Evolutionary conservation across 768 basidiomycete genomes (phyloP).

Genomic region (Rhodotorula babjevae): DNA sequence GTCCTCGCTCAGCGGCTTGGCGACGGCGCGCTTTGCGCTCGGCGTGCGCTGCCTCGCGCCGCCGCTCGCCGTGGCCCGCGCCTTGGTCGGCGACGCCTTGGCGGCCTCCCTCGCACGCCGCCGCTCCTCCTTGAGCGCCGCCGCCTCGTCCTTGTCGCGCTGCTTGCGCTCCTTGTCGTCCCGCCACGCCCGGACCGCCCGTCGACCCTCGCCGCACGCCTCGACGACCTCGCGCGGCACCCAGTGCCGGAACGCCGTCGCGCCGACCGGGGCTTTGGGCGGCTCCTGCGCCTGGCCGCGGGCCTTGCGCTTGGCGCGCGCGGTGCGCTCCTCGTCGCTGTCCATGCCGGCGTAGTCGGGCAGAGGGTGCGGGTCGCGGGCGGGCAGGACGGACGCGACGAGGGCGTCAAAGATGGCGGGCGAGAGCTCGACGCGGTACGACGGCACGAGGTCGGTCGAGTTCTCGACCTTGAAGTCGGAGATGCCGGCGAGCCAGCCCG

Average conservation of each 20-base stretch:
- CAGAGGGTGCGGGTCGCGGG: slow-evolving; percentile 11
- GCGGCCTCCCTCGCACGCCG: neutral
- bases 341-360: neutral
- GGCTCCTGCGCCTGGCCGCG: neutral
- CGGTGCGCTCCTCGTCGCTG: neutral
- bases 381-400: slow-evolving; percentile 3
- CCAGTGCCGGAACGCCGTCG: slow-evolving; percentile 17
- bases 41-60: no score
- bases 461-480: slow-evolving; percentile 1
- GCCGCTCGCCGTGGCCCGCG: neutral
- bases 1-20: neutral
- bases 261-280: neutral
- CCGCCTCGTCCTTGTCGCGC: slow-evolving; percentile 11
- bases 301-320: neutral
- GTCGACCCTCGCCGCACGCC: neutral
- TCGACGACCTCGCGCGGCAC: slow-evolving; percentile 5
- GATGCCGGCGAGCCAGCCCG: neutral
- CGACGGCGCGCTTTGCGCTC: no score
- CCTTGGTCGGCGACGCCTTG: neutral
- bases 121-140: neutral
- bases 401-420: neutral
- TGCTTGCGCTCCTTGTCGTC: neutral
- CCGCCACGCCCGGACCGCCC: neutral
- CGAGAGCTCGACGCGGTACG: slow-evolving; percentile 30
- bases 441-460: slow-evolving; percentile 9